Evolutionary conservation across 805 yeast species (phyloP).

Genomic region (Candida taoyuanica): DNA sequence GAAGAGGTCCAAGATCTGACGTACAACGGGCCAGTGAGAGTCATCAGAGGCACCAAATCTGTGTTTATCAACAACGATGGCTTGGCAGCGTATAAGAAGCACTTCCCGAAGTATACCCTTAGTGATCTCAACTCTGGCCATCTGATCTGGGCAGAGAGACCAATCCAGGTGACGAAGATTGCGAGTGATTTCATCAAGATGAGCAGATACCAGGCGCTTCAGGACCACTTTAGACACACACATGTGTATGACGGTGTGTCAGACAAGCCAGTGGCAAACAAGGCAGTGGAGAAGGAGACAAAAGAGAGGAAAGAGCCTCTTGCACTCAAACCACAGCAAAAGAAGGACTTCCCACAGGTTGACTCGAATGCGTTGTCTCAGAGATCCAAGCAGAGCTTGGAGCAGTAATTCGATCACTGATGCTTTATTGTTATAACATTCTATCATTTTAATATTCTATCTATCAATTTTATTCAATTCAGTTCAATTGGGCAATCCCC

Average conservation of each 20-base stretch:
- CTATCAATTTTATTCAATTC: too few species aligned
- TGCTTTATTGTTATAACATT: too few species aligned
- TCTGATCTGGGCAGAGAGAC: slow-evolving; percentile 39
- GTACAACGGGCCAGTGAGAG: slow-evolving; percentile 34
- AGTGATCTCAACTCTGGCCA: slow-evolving; percentile 27
- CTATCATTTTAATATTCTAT: too few species aligned
- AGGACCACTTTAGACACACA: slow-evolving; percentile 16
- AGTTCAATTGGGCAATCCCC: too few species aligned
- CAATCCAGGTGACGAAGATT: slow-evolving; percentile 24
- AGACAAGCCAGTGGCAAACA: too few species aligned
- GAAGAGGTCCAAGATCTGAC: slow-evolving; percentile 18
- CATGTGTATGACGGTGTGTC: not conserved
- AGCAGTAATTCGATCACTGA: too few species aligned
- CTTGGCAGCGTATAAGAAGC: slow-evolving; percentile 20
- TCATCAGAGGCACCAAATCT: slow-evolving; percentile 37
- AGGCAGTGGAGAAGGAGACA: too few species aligned
- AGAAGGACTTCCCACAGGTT: slow-evolving; percentile 1
- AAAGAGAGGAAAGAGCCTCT: too few species aligned
- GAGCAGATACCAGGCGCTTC: slow-evolving; percentile 19
- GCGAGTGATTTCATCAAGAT: slow-evolving; percentile 25
- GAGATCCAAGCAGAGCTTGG: too few species aligned
- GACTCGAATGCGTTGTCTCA: slow-evolving; percentile 1
- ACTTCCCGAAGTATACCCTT: slow-evolving; percentile 20
- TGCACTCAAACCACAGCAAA: slow-evolving; percentile 1
- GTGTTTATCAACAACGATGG: slow-evolving; percentile 33